A percentile compares a stretch with the other conserved stretches of the same genome.
Evolutionary conservation across 129 eudicot species (phyloP).

Genomic region (Ambrosia artemisiifolia): DNA sequence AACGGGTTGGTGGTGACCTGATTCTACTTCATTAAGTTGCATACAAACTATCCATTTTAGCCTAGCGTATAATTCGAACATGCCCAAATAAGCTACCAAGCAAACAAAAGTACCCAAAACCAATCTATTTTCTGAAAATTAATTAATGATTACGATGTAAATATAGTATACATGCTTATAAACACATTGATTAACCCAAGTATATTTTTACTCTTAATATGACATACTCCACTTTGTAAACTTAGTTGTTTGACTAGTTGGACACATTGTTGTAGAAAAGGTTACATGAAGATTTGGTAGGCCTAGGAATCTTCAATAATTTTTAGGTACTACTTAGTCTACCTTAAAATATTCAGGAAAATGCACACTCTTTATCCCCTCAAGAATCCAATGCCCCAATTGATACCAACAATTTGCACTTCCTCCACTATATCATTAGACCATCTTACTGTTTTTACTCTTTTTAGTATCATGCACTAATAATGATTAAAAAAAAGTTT

Average conservation of each 20-base stretch:
- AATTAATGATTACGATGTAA: neutral
- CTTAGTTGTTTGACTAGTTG: neutral
- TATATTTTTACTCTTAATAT: neutral
- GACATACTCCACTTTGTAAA: neutral
- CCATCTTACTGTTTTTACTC: conserved; percentile 13
- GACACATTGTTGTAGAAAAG: conserved; percentile 1
- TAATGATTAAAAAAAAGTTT: neutral
- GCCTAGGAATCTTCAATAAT: conserved; percentile 29
- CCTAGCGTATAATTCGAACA: no score
- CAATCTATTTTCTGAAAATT: no score
- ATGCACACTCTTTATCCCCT: conserved; percentile 12
- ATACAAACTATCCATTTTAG: no score
- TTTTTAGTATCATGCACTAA: conserved; percentile 16
- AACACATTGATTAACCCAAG: neutral
- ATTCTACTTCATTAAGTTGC: no score
- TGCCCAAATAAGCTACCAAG: no score
- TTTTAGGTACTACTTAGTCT: conserved; percentile 27
- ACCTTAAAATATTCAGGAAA: conserved; percentile 30
- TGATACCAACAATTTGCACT: conserved; percentile 18
- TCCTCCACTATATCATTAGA: conserved; percentile 17
- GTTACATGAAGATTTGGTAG: conserved; percentile 29
- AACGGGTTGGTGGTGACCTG: no score
- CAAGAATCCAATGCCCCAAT: conserved; percentile 34
- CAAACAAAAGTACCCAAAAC: no score
- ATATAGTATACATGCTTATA: neutral